These are phyloP conservation scores for Penicillium italicum DNA, from an alignment of 2,329 filamentous ascomycete genomes.

Conservation along the genomic window DNA sequence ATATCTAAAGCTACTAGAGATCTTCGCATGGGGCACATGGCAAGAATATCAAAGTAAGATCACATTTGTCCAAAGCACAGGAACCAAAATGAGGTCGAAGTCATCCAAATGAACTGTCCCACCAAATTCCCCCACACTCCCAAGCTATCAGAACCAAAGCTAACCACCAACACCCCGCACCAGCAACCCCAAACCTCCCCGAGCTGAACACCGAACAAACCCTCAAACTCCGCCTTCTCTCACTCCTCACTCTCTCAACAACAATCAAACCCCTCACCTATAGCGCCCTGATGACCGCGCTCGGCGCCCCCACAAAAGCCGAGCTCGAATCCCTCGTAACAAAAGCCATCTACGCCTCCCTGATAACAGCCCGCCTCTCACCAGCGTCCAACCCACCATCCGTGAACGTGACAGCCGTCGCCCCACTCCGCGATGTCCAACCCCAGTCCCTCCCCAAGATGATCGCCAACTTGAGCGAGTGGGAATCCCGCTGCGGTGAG, in stretches of 20 bases:
- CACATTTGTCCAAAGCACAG: conserved; percentile 8
- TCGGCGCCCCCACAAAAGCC: conserved; percentile 63
- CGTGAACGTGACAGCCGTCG: conserved; percentile 74
- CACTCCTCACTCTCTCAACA: conserved; percentile 75
- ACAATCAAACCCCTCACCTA: conserved; percentile 70
- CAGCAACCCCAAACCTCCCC: conserved; percentile 60
- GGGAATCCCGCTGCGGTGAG: conserved; percentile 72
- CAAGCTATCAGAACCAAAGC: neutral
- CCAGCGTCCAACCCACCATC: conserved; percentile 73
- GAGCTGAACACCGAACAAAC: conserved; percentile 67
- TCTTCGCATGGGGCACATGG: conserved; percentile 93
- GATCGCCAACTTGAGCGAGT: conserved; percentile 64
- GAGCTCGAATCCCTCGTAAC: conserved; percentile 85
- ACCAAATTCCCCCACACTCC: neutral
- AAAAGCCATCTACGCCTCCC: conserved; percentile 77
- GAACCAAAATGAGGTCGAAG: neutral
- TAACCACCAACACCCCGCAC: conserved; percentile 2
- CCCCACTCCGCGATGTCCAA: conserved; percentile 79
- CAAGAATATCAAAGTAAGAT: conserved; percentile 62
- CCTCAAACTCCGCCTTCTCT: conserved; percentile 85
- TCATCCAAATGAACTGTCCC: neutral
- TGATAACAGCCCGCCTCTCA: conserved; percentile 79
- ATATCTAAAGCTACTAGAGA: conserved; percentile 70
- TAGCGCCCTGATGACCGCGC: conserved; percentile 59
- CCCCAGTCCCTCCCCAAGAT: conserved; percentile 69